A percentile compares a stretch with the other conserved stretches of the same genome.
phyloP scores from a whole-genome alignment of 129 eudicot genomes.

The Flaveria brownii region DNA sequence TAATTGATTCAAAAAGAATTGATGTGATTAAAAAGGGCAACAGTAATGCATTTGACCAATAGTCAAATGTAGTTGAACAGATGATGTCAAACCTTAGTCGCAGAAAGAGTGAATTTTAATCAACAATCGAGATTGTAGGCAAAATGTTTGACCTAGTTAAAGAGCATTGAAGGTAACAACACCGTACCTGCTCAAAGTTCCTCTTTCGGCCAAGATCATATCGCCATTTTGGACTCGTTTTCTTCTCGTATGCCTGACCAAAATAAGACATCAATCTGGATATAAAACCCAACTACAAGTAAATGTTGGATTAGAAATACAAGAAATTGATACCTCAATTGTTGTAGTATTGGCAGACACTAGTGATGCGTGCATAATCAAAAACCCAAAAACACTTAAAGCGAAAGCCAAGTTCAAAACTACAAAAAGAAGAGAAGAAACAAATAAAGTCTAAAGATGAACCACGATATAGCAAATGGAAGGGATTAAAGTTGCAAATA shows the following conservation, averaged over 20 bases:
- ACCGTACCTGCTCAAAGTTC: conserved; percentile 82
- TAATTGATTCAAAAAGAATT: neutral
- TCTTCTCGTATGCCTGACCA: conserved; percentile 87
- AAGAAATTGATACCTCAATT: conserved; percentile 63
- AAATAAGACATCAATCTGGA: neutral
- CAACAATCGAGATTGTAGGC: no score
- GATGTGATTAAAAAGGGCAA: no score
- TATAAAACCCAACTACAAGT: neutral
- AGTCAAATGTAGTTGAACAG: no score
- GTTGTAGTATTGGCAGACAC: conserved; percentile 89
- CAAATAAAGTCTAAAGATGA: neutral
- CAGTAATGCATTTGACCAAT: no score
- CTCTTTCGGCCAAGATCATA: conserved; percentile 90
- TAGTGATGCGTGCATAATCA: conserved; percentile 82
- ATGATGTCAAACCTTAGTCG: no score
- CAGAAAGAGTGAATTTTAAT: no score
- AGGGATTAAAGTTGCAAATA: neutral
- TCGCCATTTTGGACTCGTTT: conserved; percentile 84
- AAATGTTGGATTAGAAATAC: neutral
- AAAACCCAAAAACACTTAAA: conserved; percentile 80
- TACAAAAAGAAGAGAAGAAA: conserved; percentile 23
- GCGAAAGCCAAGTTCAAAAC: conserved; percentile 92
- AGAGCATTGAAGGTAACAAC: neutral
- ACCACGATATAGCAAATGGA: neutral
- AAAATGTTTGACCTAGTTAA: neutral